Percentiles rank a stretch among this genome's conserved stretches.
Conservation (phyloP, 768 basidiomycete genomes). For the Leccinum sublutescens region DNA sequence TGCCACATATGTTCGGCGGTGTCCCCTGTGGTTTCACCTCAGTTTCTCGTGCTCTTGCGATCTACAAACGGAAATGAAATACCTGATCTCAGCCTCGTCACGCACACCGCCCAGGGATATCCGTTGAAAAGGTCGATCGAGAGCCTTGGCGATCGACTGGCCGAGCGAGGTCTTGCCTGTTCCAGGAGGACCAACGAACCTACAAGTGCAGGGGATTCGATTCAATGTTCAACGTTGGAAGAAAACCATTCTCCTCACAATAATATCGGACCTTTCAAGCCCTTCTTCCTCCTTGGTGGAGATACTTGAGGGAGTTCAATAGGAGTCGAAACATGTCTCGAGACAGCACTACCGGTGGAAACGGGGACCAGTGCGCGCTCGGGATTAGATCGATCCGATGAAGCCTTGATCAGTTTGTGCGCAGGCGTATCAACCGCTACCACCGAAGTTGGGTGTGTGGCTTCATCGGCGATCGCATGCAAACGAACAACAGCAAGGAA, state of each 20-base stretch:
- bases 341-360: constrained; percentile 15
- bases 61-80: constrained; percentile 5
- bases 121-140: constrained; percentile 85
- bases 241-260: constrained; percentile 39
- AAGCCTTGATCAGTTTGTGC: constrained; percentile 21
- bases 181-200: constrained; percentile 89
- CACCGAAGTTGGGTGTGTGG: constrained; percentile 2
- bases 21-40: constrained; percentile 39
- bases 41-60: neutral
- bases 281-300: constrained; percentile 31
- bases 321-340: constrained; percentile 8
- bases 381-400: constrained; percentile 18
- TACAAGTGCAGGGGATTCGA: constrained; percentile 20
- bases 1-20: constrained; percentile 87
- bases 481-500: constrained; percentile 85
- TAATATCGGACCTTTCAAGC: constrained; percentile 71
- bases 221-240: neutral
- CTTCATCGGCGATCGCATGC: constrained; percentile 33
- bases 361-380: constrained; percentile 23
- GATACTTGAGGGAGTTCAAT: constrained; percentile 5
- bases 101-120: constrained; percentile 91
- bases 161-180: constrained; percentile 92
- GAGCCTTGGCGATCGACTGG: constrained; percentile 79
- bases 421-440: constrained; percentile 6
- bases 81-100: constrained; percentile 83